Percentiles rank a stretch among this genome's conserved stretches.
Evolutionary conservation across 352 stramenopile genomes (phyloP).

Genomic region (Phytopythium litorale): DNA sequence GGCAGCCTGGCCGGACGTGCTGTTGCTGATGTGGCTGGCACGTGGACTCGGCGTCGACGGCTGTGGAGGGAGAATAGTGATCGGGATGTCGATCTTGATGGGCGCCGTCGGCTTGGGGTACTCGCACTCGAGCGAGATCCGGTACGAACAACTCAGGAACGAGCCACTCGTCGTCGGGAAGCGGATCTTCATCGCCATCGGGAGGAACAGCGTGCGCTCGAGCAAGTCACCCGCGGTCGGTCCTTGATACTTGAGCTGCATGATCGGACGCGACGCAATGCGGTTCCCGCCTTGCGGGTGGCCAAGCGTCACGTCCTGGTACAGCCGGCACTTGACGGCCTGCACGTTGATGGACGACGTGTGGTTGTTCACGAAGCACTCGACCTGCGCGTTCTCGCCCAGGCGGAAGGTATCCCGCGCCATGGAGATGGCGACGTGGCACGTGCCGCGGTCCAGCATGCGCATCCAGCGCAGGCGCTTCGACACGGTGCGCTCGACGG

Average conservation of each 20-base stretch:
- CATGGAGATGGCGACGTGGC: conserved; percentile 60
- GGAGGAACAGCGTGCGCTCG: conserved; percentile 55
- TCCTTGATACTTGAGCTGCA: conserved; percentile 49
- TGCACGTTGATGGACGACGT: conserved; percentile 43
- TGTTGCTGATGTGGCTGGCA: not conserved
- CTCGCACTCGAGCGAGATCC: conserved; percentile 61
- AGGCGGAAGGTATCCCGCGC: conserved; percentile 55
- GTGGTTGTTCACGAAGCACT: conserved; percentile 76
- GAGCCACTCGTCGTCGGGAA: conserved; percentile 48
- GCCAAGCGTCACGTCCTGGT: conserved; percentile 57
- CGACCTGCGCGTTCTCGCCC: conserved; percentile 51
- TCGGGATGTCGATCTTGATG: conserved; percentile 33
- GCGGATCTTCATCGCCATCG: conserved; percentile 45
- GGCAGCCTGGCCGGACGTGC: not conserved
- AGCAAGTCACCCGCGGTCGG: conserved; percentile 47
- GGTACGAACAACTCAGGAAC: conserved; percentile 62
- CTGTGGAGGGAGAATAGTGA: conserved; percentile 26
- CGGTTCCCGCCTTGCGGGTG: conserved; percentile 28
- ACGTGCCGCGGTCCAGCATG: conserved; percentile 52
- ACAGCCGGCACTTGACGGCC: conserved; percentile 47
- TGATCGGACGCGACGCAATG: conserved; percentile 38
- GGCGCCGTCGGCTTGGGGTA: conserved; percentile 20
- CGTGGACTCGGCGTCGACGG: not conserved
- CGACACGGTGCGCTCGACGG: conserved; percentile 56
- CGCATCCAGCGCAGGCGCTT: conserved; percentile 58